Evolutionary conservation across 768 basidiomycete species (phyloP).

Genomic region (Suillus subaureus): DNA sequence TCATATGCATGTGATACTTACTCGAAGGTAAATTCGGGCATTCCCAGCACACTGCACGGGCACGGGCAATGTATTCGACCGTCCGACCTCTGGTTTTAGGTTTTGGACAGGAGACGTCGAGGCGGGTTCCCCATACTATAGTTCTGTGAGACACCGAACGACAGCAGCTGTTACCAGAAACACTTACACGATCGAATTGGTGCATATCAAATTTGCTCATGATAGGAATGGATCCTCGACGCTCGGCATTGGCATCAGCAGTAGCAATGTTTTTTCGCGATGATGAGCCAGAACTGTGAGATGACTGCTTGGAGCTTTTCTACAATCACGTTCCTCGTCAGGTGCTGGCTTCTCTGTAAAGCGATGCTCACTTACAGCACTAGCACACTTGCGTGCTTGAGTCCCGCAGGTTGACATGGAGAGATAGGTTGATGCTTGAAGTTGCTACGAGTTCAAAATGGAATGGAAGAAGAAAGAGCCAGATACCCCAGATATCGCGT

Average conservation of each 20-base stretch:
- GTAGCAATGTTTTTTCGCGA: neutral
- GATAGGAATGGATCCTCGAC: neutral
- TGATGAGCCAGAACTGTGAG: neutral
- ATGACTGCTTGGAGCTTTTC: neutral
- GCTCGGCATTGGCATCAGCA: neutral
- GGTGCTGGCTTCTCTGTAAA: neutral
- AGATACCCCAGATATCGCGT: neutral
- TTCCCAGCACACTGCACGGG: neutral
- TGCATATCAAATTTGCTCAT: neutral
- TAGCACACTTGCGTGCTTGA: neutral
- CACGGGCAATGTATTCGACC: neutral
- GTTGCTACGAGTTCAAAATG: neutral
- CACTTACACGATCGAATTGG: neutral
- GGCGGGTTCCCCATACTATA: neutral
- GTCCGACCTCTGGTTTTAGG: neutral
- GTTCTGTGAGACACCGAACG: neutral
- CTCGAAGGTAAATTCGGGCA: neutral
- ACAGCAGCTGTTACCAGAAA: neutral
- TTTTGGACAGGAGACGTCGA: neutral
- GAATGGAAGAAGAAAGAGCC: neutral
- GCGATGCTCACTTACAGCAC: neutral
- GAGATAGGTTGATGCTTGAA: neutral
- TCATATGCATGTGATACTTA: neutral
- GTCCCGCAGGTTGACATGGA: neutral
- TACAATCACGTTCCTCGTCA: neutral